Evolutionary conservation across 768 basidiomycete genomes (phyloP).

Genomic region (Trametes sanguinea): DNA sequence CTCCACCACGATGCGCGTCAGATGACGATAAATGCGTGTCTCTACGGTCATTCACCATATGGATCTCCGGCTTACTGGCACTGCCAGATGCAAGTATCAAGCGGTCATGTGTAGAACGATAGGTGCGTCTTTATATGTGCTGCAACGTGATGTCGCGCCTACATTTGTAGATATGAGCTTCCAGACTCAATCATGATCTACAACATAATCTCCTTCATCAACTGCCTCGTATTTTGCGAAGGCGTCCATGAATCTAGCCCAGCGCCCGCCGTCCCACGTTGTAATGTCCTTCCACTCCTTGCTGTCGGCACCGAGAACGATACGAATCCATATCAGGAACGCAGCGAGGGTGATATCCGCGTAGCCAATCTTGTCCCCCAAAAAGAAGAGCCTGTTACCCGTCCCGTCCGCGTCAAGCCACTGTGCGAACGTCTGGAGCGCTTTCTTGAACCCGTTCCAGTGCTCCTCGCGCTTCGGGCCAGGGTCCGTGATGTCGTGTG

Average conservation of each 20-base stretch:
- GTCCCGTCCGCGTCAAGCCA: constrained; percentile 36
- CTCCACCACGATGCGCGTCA: no score
- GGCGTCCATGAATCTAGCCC: constrained; percentile 37
- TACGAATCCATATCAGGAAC: constrained; percentile 39
- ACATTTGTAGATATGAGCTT: no score
- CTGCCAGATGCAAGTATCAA: no score
- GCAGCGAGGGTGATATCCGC: constrained; percentile 40
- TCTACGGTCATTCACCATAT: no score
- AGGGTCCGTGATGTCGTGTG: constrained; percentile 34
- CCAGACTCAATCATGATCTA: background rate
- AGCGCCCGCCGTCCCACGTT: constrained; percentile 42
- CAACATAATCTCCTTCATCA: constrained; percentile 6
- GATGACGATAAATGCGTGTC: no score
- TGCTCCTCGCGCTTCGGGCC: constrained; percentile 32
- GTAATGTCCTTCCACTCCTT: constrained; percentile 37
- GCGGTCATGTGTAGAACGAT: no score
- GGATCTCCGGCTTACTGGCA: no score
- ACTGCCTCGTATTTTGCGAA: constrained; percentile 36
- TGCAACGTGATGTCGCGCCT: no score
- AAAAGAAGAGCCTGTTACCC: constrained; percentile 35
- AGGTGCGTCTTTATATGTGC: no score
- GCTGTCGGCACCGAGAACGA: constrained; percentile 26
- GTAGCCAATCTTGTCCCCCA: constrained; percentile 37
- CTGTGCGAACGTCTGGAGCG: constrained; percentile 28
- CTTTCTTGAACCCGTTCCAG: constrained; percentile 34